phyloP scores from a whole-genome alignment of 1,284 basidiomycete species.

The Pascua sp. region DNA sequence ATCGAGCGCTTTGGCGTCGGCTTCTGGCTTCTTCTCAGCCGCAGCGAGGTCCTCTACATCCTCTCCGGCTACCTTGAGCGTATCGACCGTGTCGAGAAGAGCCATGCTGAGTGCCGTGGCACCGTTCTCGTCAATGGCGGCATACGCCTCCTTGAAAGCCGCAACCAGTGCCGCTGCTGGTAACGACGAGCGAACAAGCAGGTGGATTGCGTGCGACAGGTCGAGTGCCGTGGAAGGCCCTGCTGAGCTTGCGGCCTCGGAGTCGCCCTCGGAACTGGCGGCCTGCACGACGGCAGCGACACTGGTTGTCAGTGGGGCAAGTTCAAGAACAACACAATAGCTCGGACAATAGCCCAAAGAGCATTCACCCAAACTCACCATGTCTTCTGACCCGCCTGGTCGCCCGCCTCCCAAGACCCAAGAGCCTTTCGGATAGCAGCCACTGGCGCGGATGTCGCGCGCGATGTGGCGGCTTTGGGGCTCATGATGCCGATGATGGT shows the following conservation, averaged over 20 bases:
- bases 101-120: conserved; percentile 2
- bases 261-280: not conserved
- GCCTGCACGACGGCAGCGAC: not conserved
- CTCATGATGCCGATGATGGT: too few relatives aligned
- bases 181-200: not conserved
- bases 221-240: not conserved
- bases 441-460: too few relatives aligned
- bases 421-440: too few relatives aligned
- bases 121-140: not conserved
- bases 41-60: conserved; percentile 7
- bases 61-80: conserved; percentile 3
- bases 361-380: too few relatives aligned
- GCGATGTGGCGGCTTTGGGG: too few relatives aligned
- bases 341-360: too few relatives aligned
- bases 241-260: too few relatives aligned
- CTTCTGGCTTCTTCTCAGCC: not conserved
- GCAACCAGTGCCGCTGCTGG: not conserved
- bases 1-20: not conserved
- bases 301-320: not conserved
- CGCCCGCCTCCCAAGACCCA: too few relatives aligned
- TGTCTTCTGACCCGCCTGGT: too few relatives aligned
- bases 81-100: conserved; percentile 15
- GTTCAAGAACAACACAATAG: not conserved
- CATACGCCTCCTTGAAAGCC: not conserved
- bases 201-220: not conserved